A percentile compares a stretch with the other conserved stretches of the same genome.
Evolutionary conservation across 2,329 filamentous ascomycete species (phyloP).

Genomic region (Botrytis fragariae): DNA sequence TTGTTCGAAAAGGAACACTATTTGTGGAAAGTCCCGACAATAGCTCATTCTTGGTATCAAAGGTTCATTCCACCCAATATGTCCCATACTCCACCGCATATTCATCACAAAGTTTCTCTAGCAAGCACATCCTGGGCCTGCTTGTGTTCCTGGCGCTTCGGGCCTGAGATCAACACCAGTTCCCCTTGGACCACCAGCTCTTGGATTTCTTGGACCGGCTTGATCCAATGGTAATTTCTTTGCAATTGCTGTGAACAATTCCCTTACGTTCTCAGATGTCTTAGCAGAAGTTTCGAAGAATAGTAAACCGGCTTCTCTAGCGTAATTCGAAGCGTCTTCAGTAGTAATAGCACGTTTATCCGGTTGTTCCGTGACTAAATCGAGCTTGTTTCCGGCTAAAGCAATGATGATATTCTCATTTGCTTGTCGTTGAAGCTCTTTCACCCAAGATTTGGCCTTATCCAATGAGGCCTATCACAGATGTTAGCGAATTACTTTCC

Average conservation of each 20-base stretch:
- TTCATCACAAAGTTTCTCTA: conserved; percentile 41
- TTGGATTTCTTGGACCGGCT: conserved; percentile 83
- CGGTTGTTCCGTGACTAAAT: conserved; percentile 89
- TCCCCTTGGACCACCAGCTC: conserved; percentile 51
- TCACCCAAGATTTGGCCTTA: conserved; percentile 99
- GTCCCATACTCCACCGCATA: conserved; percentile 26
- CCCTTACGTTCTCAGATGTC: conserved; percentile 91
- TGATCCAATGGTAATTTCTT: conserved; percentile 97
- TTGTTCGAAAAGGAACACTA: conserved; percentile 27
- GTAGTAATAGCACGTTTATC: conserved; percentile 91
- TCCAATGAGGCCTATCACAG: conserved; percentile 78
- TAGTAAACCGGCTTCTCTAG: conserved; percentile 84
- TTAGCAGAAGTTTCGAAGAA: conserved; percentile 99
- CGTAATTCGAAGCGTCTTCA: conserved; percentile 92
- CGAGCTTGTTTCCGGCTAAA: conserved; percentile 94
- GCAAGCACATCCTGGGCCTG: conserved; percentile 61
- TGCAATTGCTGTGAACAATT: conserved; percentile 95
- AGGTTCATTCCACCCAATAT: conserved; percentile 24
- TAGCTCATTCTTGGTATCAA: conserved; percentile 25
- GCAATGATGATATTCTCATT: conserved; percentile 99
- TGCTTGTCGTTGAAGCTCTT: conserved; percentile 96
- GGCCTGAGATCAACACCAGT: conserved; percentile 62
- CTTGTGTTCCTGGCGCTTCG: conserved; percentile 55
- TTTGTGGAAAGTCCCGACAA: conserved; percentile 24
- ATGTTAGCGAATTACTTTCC: background rate